Percentiles rank a stretch among this genome's conserved stretches.
Evolutionary conservation across 192 early-diverging fungal species (phyloP).

Genomic region (Backusella morwellensis): DNA sequence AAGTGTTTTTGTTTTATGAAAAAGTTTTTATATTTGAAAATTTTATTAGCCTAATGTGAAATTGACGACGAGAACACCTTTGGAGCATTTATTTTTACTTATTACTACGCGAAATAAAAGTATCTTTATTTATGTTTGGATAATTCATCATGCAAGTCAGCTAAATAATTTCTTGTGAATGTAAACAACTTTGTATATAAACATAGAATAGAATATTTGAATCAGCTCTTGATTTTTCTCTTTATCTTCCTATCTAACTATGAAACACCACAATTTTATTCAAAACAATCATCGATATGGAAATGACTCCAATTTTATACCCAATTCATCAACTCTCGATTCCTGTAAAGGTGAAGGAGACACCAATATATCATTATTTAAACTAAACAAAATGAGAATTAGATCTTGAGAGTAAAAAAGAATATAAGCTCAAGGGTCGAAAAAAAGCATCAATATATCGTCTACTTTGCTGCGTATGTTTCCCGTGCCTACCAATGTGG

Average conservation of each 20-base stretch:
- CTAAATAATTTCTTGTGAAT: not conserved
- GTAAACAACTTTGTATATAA: not conserved
- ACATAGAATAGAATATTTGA: not conserved
- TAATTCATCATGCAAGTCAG: not conserved
- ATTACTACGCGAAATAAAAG: not conserved
- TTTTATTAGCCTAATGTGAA: not conserved
- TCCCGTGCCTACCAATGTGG: slow-evolving; percentile 15
- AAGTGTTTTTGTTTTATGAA: too few relatives aligned
- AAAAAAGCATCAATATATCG: not conserved
- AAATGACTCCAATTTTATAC: not conserved
- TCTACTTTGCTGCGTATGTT: slow-evolving; percentile 14
- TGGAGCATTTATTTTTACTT: not conserved
- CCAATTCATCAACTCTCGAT: not conserved
- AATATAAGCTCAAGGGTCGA: not conserved
- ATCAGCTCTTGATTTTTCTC: not conserved
- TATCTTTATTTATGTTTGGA: not conserved
- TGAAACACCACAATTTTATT: not conserved
- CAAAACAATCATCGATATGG: not conserved
- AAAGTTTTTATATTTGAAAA: too few relatives aligned
- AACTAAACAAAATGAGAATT: not conserved
- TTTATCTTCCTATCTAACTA: not conserved
- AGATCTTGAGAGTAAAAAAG: slow-evolving; percentile 1
- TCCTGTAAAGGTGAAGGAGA: not conserved
- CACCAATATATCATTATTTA: not conserved
- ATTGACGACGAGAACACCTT: not conserved